These are phyloP conservation scores for Aspergillus bombycis DNA, from an alignment of 2,329 filamentous ascomycete species.

Conservation along the genomic window DNA sequence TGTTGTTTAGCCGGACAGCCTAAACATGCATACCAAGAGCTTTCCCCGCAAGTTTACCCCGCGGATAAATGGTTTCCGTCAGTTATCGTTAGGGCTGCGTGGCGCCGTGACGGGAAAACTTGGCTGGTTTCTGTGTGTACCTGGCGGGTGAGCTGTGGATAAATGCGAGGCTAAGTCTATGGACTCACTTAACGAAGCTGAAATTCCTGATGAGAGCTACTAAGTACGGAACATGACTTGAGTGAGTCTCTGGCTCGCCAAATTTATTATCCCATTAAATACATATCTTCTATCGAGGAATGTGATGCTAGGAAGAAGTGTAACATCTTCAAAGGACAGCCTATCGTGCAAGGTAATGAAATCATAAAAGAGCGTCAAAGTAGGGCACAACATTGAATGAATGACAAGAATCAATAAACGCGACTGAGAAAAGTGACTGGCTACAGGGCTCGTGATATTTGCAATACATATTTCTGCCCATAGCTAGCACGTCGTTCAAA, in stretches of 20 bases:
- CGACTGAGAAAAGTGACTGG: not conserved
- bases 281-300: not conserved
- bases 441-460: not conserved
- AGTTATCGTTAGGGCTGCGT: not conserved
- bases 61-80: not conserved
- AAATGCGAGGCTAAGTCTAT: not conserved
- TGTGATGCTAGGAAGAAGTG: not conserved
- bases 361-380: not conserved
- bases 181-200: not conserved
- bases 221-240: not conserved
- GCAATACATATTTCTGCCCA: not conserved
- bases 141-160: not conserved
- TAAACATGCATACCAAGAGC: not conserved
- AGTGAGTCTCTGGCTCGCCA: too few species aligned
- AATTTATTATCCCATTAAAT: not conserved
- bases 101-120: not conserved
- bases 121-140: not conserved
- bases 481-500: not conserved
- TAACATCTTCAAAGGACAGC: not conserved
- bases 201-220: not conserved
- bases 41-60: constrained; percentile 1
- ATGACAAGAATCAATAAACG: not conserved
- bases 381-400: not conserved
- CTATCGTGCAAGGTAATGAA: not conserved
- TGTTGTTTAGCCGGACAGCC: not conserved